Base-by-base conservation (phyloP, 176 grass and related monocot species). In the Zoysia pacifica region DNA sequence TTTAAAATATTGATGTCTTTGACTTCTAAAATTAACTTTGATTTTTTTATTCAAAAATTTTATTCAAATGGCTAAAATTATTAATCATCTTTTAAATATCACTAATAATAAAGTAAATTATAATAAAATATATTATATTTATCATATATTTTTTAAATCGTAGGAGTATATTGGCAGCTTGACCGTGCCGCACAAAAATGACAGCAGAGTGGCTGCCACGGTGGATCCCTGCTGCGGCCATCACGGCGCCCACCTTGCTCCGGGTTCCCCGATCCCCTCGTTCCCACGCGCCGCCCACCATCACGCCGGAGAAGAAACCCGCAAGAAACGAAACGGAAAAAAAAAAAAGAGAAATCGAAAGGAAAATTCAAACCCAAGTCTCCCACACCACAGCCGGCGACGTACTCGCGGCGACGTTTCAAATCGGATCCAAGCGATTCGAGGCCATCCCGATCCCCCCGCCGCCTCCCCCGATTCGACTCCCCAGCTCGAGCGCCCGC, bases 271-370 rank as follows among this genome's bases (percentile, higher is more conserved):
- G 37, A 20, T 18, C 64, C 81, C 28, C 61, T 20, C 58, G 60
- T 37, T 37, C 60, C 64, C 60, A 40, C 73, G 39, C 55, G 18
- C n/a, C n/a, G n/a, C n/a, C n/a, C n/a, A n/a, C 40, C 80, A 73
- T 78, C 90, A 79, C 84, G 90, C 76, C 81, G 75, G 85, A 78
- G 90, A 76, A 86, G 79, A 69, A 79, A 74, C 48, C 15, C 48
- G 49, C 47, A 78, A 71, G 69, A 78, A 84, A 69, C 59, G 10
- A 62, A 5, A 62, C 0, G 2, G 66, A 79, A 75, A 54, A 67
- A n/a, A n/a, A n/a, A 42, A 85, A 12, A 9, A 18, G 20, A 54
- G 62, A 59, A 80, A 78, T 3, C 20, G 12, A 76, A 35, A 35
- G 58, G 58, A 61, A 49, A 82, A 13, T 78, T 86, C 90, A 72